phyloP scores from a whole-genome alignment of 495 filamentous ascomycete genomes.

The Penicillium soppii region DNA sequence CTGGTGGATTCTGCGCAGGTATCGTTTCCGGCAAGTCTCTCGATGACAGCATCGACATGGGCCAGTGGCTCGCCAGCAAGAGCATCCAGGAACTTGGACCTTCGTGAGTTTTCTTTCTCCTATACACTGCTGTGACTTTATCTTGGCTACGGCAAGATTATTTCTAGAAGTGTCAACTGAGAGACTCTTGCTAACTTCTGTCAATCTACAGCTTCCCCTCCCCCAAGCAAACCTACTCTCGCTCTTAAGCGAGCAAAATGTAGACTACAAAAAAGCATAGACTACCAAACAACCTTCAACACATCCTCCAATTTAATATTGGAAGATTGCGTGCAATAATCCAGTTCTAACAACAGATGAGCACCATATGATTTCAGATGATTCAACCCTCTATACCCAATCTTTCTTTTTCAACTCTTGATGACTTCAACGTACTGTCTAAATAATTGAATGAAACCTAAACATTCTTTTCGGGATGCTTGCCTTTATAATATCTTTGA shows the following conservation, averaged over 20 bases:
- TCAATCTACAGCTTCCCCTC: constrained; percentile 65
- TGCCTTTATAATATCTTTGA: too few species aligned
- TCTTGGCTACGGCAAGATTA: background rate
- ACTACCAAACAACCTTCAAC: constrained; percentile 20
- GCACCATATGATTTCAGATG: constrained; percentile 33
- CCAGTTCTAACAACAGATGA: constrained; percentile 12
- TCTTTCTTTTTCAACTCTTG: constrained; percentile 9
- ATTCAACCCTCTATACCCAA: constrained; percentile 54
- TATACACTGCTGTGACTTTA: background rate
- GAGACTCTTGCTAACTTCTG: constrained; percentile 5
- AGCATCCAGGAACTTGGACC: constrained; percentile 93
- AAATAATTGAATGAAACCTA: constrained; percentile 17
- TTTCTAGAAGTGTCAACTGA: background rate
- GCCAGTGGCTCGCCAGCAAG: constrained; percentile 90
- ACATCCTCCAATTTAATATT: constrained; percentile 16
- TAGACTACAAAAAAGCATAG: constrained; percentile 17
- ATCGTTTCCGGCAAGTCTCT: constrained; percentile 80
- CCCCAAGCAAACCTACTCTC: constrained; percentile 76
- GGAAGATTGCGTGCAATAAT: constrained; percentile 18
- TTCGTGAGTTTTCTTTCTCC: constrained; percentile 62
- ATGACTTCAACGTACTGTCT: constrained; percentile 39
- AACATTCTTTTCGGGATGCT: too few species aligned
- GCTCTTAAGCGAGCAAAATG: constrained; percentile 27
- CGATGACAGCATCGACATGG: constrained; percentile 75
- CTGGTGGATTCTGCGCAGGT: constrained; percentile 88